Percentiles rank a stretch among this genome's conserved stretches.
Conservation (phyloP, 257 asterid species). For the Coffea eugenioides region DNA sequence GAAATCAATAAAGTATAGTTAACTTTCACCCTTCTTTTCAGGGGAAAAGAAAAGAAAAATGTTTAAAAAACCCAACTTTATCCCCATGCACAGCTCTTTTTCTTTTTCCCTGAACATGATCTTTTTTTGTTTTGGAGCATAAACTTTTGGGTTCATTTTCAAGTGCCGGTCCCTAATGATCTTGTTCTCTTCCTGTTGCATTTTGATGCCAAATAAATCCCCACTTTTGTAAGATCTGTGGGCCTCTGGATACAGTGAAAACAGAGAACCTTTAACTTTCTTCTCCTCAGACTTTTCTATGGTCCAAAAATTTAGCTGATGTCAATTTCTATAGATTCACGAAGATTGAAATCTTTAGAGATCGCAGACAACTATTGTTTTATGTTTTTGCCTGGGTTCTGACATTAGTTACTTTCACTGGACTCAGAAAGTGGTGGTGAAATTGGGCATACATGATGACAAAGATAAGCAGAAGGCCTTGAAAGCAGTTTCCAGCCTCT, state of each 20-base stretch:
- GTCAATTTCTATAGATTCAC: not conserved
- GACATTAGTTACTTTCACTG: not conserved
- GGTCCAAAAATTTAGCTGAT: not conserved
- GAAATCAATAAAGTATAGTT: not conserved
- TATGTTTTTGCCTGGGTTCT: not conserved
- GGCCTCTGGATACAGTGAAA: not conserved
- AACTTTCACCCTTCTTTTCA: too few relatives aligned
- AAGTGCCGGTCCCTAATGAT: not conserved
- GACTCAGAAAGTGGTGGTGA: constrained; percentile 59
- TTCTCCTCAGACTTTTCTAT: not conserved
- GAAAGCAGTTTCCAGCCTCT: constrained; percentile 57
- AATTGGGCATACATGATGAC: constrained; percentile 36
- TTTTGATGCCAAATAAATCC: not conserved
- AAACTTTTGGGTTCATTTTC: not conserved
- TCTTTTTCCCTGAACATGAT: not conserved
- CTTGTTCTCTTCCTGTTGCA: not conserved
- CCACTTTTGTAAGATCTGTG: not conserved
- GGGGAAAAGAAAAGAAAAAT: not conserved
- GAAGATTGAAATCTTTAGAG: not conserved
- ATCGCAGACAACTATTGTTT: not conserved
- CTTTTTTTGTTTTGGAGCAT: not conserved
- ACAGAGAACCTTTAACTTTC: not conserved
- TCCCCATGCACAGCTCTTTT: not conserved
- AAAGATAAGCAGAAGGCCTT: constrained; percentile 61
- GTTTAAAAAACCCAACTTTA: not conserved